Percentiles rank a stretch among this genome's conserved stretches.
Conservation (phyloP, 2,329 filamentous ascomycete genomes). For the Lasiodiplodia citricola region DNA sequence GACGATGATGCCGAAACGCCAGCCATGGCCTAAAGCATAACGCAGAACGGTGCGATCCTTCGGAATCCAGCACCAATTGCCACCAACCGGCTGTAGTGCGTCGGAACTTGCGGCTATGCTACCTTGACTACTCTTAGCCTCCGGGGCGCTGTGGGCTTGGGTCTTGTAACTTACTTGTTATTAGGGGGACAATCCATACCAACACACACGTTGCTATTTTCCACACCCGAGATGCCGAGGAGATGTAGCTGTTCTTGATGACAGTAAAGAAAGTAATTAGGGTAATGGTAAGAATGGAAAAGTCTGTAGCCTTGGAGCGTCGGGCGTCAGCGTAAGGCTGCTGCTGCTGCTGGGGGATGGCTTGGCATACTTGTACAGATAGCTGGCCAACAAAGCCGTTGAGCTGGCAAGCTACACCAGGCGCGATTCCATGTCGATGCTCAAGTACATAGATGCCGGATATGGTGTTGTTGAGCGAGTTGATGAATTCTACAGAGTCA, state of each 20-base stretch:
- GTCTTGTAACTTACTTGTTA: conserved; percentile 39
- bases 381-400: conserved; percentile 55
- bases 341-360: neutral
- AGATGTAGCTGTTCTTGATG: conserved; percentile 41
- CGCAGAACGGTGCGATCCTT: conserved; percentile 45
- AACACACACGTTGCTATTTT: conserved; percentile 44
- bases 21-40: conserved; percentile 53
- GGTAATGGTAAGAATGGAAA: conserved; percentile 53
- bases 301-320: conserved; percentile 36
- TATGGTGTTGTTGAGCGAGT: conserved; percentile 50
- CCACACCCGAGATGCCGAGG: conserved; percentile 35
- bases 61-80: conserved; percentile 58
- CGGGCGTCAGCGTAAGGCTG: conserved; percentile 7
- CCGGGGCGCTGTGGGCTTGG: neutral
- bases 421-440: conserved; percentile 33
- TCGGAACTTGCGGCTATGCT: conserved; percentile 14
- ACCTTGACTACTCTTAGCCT: conserved; percentile 5
- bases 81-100: conserved; percentile 47
- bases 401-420: conserved; percentile 44
- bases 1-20: conserved; percentile 52
- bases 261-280: conserved; percentile 51
- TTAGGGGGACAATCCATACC: conserved; percentile 50
- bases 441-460: conserved; percentile 47
- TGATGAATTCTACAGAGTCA: conserved; percentile 46
- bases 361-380: conserved; percentile 48